These are phyloP conservation scores for Priceomyces carsonii DNA, from an alignment of 805 yeast species.

Conservation along the genomic window DNA sequence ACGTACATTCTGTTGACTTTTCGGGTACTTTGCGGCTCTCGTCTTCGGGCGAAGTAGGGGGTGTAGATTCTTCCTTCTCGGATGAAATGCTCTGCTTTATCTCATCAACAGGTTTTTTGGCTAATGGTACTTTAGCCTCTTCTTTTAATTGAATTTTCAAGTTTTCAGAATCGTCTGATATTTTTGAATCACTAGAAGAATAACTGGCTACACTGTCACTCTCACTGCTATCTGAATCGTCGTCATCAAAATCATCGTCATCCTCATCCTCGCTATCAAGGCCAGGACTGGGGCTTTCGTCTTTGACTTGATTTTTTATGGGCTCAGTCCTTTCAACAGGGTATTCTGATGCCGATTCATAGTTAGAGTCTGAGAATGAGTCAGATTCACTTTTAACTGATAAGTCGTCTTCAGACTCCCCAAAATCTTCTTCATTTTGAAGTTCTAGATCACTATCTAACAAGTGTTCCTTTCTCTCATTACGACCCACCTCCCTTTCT, in stretches of 20 bases:
- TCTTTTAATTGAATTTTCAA: slow-evolving; percentile 19
- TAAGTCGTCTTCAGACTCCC: slow-evolving; percentile 7
- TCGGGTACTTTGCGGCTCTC: slow-evolving; percentile 10
- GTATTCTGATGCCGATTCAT: slow-evolving; percentile 35
- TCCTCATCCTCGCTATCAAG: slow-evolving; percentile 13
- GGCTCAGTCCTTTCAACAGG: slow-evolving; percentile 13
- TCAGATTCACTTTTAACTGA: slow-evolving; percentile 11
- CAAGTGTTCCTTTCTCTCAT: slow-evolving; percentile 21
- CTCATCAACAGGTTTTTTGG: slow-evolving; percentile 6
- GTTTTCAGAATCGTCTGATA: slow-evolving; percentile 13
- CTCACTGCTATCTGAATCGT: slow-evolving; percentile 10
- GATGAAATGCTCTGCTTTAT: slow-evolving; percentile 13
- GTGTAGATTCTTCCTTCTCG: slow-evolving; percentile 23
- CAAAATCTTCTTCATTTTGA: slow-evolving; percentile 18
- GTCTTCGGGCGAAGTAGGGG: slow-evolving; percentile 37
- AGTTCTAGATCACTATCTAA: slow-evolving; percentile 23
- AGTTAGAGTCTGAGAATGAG: slow-evolving; percentile 22
- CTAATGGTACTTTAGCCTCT: slow-evolving; percentile 13
- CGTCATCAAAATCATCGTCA: slow-evolving; percentile 13
- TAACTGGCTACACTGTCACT: slow-evolving; percentile 3
- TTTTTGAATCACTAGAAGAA: slow-evolving; percentile 9
- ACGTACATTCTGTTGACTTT: slow-evolving; percentile 18
- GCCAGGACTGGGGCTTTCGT: slow-evolving; percentile 7
- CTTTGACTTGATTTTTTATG: no score
- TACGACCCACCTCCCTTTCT: slow-evolving; percentile 31